A percentile compares a stretch with the other conserved stretches of the same genome.
phyloP scores from a whole-genome alignment of 2,329 filamentous ascomycete species.

The Xylaria hypoxylon region DNA sequence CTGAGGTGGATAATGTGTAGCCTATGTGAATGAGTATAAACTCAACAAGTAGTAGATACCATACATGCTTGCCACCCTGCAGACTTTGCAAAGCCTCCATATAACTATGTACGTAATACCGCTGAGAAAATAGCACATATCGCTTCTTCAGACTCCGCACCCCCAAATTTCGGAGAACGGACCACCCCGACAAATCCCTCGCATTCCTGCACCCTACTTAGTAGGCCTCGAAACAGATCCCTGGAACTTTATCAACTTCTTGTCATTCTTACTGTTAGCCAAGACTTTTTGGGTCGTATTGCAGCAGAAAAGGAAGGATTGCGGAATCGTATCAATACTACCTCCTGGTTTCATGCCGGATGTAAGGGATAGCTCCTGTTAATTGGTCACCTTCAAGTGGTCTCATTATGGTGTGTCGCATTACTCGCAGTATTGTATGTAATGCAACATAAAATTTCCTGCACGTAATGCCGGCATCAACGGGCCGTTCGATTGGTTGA shows the following conservation, averaged over 20 bases:
- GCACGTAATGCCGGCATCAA: not conserved
- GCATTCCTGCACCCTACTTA: not conserved
- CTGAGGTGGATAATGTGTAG: no score
- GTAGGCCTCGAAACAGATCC: not conserved
- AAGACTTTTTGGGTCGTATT: slow-evolving; percentile 8
- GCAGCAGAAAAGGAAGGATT: slow-evolving; percentile 11
- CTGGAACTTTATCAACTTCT: not conserved
- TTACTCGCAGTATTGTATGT: slow-evolving; percentile 7
- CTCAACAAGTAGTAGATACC: not conserved
- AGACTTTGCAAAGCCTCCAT: not conserved
- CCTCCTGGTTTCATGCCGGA: slow-evolving; percentile 10
- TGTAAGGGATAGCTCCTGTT: not conserved
- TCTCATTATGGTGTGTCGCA: slow-evolving; percentile 10
- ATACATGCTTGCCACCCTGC: not conserved
- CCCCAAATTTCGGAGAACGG: not conserved
- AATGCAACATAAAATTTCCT: slow-evolving; percentile 2
- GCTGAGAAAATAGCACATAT: not conserved
- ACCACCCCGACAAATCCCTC: slow-evolving; percentile 6
- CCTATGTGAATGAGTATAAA: no score
- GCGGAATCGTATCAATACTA: slow-evolving; percentile 6
- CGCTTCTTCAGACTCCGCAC: not conserved
- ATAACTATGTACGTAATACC: not conserved
- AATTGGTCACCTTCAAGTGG: not conserved
- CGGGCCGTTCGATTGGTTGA: not conserved
- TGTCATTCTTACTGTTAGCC: not conserved